Evolutionary conservation across 1,284 basidiomycete species (phyloP).

Genomic region (Cystobasidium slooffiae): DNA sequence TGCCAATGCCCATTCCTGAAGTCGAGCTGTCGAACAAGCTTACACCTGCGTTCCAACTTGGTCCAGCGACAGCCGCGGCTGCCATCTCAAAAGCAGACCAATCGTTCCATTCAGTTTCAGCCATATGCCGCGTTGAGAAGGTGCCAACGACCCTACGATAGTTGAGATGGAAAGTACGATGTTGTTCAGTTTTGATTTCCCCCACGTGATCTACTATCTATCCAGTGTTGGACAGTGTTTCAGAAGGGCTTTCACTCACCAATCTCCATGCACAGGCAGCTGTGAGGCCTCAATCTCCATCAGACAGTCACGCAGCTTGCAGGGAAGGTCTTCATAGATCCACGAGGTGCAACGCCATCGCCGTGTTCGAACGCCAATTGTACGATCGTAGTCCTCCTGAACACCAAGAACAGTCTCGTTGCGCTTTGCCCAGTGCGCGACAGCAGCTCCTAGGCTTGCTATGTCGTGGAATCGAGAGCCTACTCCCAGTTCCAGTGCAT

Average conservation of each 20-base stretch:
- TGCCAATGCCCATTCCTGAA: too few species aligned
- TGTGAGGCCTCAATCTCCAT: not conserved
- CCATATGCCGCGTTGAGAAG: not conserved
- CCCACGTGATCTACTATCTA: not conserved
- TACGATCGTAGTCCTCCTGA: too few species aligned
- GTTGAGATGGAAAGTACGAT: not conserved
- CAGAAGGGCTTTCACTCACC: not conserved
- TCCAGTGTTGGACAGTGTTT: too few species aligned
- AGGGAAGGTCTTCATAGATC: not conserved
- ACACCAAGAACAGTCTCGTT: too few species aligned
- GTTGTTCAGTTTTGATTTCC: not conserved
- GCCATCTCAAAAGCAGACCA: not conserved
- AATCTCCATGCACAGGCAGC: not conserved
- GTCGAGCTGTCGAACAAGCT: not conserved
- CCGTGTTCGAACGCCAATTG: not conserved
- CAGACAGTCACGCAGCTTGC: not conserved
- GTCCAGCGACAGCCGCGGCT: not conserved
- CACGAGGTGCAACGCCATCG: not conserved
- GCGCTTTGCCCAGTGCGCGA: too few species aligned
- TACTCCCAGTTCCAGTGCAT: too few species aligned
- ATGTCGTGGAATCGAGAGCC: too few species aligned
- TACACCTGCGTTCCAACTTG: not conserved
- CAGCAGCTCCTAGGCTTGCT: too few species aligned
- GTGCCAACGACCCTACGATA: not conserved
- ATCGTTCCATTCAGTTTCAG: not conserved